Conservation (phyloP, 1,284 basidiomycete genomes). For the Malassezia yamatoensis region DNA sequence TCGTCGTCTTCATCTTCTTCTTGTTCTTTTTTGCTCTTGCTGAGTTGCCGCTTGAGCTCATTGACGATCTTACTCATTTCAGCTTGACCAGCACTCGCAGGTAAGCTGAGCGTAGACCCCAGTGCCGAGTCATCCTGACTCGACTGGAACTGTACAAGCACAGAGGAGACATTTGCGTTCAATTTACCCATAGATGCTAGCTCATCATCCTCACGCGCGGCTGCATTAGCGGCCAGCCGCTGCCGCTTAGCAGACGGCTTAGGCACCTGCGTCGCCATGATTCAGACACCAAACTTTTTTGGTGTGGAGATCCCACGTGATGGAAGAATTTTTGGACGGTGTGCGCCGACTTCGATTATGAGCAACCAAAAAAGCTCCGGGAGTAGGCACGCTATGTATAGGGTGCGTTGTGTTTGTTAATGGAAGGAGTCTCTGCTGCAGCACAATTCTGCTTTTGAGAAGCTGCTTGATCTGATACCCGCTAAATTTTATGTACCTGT, state of each 20-base stretch:
- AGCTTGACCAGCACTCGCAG: slow-evolving; percentile 35
- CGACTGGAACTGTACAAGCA: slow-evolving; percentile 43
- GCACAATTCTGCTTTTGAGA: slow-evolving; percentile 34
- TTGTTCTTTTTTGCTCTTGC: slow-evolving; percentile 4
- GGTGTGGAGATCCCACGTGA: slow-evolving; percentile 13
- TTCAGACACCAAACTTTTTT: neutral
- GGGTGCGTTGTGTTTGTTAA: neutral
- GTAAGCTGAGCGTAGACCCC: slow-evolving; percentile 40
- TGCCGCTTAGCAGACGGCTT: slow-evolving; percentile 33
- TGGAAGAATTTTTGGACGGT: slow-evolving; percentile 16
- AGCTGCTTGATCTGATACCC: slow-evolving; percentile 37
- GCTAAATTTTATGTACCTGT: slow-evolving; percentile 37
- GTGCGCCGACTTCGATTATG: neutral
- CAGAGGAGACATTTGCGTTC: slow-evolving; percentile 29
- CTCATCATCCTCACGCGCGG: slow-evolving; percentile 21
- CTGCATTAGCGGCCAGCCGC: slow-evolving; percentile 25
- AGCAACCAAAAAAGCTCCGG: no score
- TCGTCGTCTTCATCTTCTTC: slow-evolving; percentile 22
- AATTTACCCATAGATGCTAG: slow-evolving; percentile 30
- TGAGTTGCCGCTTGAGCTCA: slow-evolving; percentile 30
- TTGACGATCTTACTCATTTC: slow-evolving; percentile 42
- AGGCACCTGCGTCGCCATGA: slow-evolving; percentile 39
- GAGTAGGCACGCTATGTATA: neutral
- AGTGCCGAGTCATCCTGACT: slow-evolving; percentile 33
- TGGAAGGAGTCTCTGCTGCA: slow-evolving; percentile 19